Evolutionary conservation across 176 grass and related monocot genomes (phyloP), one percentile per base, ranked within the genome.

Genomic region (Guadua angustifolia): DNA sequence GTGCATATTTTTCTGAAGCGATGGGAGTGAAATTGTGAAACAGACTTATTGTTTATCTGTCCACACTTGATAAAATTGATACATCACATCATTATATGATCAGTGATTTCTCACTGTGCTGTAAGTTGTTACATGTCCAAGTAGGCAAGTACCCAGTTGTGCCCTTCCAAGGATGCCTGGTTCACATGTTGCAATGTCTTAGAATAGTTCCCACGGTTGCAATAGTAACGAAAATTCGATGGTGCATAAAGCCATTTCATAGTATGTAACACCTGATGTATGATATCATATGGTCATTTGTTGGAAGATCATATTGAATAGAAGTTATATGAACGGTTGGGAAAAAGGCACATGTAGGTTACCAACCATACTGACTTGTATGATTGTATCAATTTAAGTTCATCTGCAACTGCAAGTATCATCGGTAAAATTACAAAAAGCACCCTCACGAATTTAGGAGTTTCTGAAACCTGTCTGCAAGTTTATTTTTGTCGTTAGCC

Each of bases 51-150:
- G 22, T 12, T 24, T 32, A 66, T 49, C 18, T n/a, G 15, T 39
- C 57, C 32, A 73, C 33, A 44, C 9, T 69, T 69, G 43, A 77
- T 50, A 19, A 76, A 25, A 43, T 19, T 43, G 71, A 35, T 55
- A 38, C 52, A 18, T 46, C 4, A 56, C 36, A 4, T 46, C 62
- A 21, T 57, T 13, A 24, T 63, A 5, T 82, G 42, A 61, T n/a
- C 47, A 82, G 10, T 52, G 15, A 53, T 63, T 83, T 82, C 32
- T 82, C 38, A 17, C 33, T 59, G 46, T 59, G 13, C 4, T 74
- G 13, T 19, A 74, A 18, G 38, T 74, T 74, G 70, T 40, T 55
- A 18, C 47, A 43, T 29, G 15, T 12, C 45, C 59, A 66, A 14
- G 25, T 32, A 29, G 11, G 11, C 5, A 33, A 64, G n/a, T 13